phyloP scores from a whole-genome alignment of 768 basidiomycete genomes.

The Dentipellis fragilis region DNA sequence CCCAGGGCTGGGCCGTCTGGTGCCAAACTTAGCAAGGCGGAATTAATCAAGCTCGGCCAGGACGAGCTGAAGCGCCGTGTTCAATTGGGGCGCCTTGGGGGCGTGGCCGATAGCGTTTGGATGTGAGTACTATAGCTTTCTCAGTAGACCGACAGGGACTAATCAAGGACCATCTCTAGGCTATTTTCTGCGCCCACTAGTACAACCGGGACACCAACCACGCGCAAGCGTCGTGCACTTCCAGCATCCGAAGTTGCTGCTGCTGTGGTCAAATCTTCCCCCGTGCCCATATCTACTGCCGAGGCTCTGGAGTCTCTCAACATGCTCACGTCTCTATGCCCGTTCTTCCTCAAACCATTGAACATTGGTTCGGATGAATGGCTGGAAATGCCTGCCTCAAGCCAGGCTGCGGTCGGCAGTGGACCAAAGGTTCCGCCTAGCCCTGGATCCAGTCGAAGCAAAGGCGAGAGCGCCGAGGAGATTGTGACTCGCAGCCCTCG shows the following conservation, averaged over 20 bases:
- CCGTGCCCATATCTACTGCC: constrained; percentile 66
- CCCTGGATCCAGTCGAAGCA: constrained; percentile 35
- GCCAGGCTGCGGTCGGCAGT: constrained; percentile 10
- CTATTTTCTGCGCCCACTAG: constrained; percentile 59
- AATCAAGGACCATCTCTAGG: constrained; percentile 27
- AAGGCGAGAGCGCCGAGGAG: constrained; percentile 50
- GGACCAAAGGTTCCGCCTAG: constrained; percentile 30
- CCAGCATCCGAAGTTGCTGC: constrained; percentile 55
- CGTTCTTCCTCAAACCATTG: constrained; percentile 67
- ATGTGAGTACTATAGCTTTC: constrained; percentile 35
- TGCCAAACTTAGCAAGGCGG: constrained; percentile 46
- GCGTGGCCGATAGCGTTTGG: constrained; percentile 83
- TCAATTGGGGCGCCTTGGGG: constrained; percentile 64
- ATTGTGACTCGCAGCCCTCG: constrained; percentile 62
- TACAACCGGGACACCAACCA: constrained; percentile 39
- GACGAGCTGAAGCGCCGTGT: constrained; percentile 73
- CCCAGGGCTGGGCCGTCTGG: constrained; percentile 27
- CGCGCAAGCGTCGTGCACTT: constrained; percentile 62
- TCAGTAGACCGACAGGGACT: not conserved
- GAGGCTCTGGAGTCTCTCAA: constrained; percentile 70
- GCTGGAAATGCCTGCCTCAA: constrained; percentile 49
- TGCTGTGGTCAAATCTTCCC: constrained; percentile 71
- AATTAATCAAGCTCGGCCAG: constrained; percentile 61
- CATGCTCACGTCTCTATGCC: constrained; percentile 60
- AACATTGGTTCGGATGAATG: constrained; percentile 47